Conservation (phyloP, 257 asterid genomes). For the Gentiana straminea region DNA sequence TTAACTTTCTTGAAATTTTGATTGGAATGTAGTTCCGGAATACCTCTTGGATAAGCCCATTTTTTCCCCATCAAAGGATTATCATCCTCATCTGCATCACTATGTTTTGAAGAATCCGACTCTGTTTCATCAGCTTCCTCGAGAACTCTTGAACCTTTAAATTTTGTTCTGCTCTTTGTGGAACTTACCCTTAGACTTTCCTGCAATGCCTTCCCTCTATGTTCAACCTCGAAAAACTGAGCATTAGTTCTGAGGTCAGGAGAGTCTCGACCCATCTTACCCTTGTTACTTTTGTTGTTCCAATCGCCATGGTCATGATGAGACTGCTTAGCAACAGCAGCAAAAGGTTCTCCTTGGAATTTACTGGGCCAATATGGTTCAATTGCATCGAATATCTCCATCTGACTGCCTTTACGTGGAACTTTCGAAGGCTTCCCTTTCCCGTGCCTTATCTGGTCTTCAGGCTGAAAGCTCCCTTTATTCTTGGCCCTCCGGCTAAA, state of each 20-base stretch:
- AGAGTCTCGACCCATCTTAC: slow-evolving; percentile 44
- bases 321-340: slow-evolving; percentile 40
- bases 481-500: slow-evolving; percentile 42
- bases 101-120: slow-evolving; percentile 83
- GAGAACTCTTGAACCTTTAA: slow-evolving; percentile 31
- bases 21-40: slow-evolving; percentile 40
- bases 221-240: slow-evolving; percentile 36
- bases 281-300: slow-evolving; percentile 47
- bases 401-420: slow-evolving; percentile 45
- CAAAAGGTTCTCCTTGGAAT: slow-evolving; percentile 37
- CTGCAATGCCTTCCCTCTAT: slow-evolving; percentile 32
- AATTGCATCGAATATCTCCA: slow-evolving; percentile 37
- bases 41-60: slow-evolving; percentile 78
- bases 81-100: slow-evolving; percentile 58
- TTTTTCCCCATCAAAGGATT: slow-evolving; percentile 96
- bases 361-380: slow-evolving; percentile 45
- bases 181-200: slow-evolving; percentile 35
- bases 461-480: slow-evolving; percentile 41
- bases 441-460: slow-evolving; percentile 48
- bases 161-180: slow-evolving; percentile 36
- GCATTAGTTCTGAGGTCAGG: slow-evolving; percentile 43
- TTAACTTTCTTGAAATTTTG: slow-evolving; percentile 33
- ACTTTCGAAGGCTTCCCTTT: slow-evolving; percentile 51
- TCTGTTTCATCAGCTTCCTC: slow-evolving; percentile 76
- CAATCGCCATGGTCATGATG: slow-evolving; percentile 29